These are phyloP conservation scores for Corinectria fuckeliana DNA, from an alignment of 2,329 filamentous ascomycete genomes.

Conservation along the genomic window DNA sequence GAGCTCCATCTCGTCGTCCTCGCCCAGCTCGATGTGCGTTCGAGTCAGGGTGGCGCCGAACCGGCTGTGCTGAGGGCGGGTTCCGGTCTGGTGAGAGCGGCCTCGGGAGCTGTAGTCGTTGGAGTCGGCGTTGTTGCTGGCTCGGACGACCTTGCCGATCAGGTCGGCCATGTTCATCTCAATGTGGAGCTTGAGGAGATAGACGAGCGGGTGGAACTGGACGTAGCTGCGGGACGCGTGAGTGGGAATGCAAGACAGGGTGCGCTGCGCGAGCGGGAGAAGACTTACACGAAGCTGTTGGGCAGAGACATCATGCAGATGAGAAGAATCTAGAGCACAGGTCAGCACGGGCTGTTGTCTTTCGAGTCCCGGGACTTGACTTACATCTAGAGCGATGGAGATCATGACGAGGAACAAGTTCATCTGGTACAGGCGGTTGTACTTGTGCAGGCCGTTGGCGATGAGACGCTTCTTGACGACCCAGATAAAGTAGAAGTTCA, in stretches of 20 bases:
- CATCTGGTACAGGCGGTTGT: conserved; percentile 52
- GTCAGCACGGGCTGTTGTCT: background rate
- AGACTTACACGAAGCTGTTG: conserved; percentile 37
- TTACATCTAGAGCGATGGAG: conserved; percentile 39
- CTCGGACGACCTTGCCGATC: conserved; percentile 37
- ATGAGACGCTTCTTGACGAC: conserved; percentile 53
- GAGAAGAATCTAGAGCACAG: conserved; percentile 23
- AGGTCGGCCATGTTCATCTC: conserved; percentile 42
- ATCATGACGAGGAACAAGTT: conserved; percentile 39
- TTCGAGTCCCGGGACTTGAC: background rate
- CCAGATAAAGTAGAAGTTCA: conserved; percentile 56
- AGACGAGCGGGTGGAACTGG: conserved; percentile 39
- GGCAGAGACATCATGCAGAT: conserved; percentile 39
- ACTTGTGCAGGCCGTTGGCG: conserved; percentile 56
- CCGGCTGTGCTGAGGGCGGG: conserved; percentile 19
- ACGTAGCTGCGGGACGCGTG: conserved; percentile 23
- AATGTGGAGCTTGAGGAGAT: conserved; percentile 39
- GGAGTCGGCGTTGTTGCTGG: conserved; percentile 28
- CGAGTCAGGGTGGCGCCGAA: conserved; percentile 21
- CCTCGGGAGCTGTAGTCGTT: conserved; percentile 26
- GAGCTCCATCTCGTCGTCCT: conserved; percentile 27
- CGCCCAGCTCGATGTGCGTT: conserved; percentile 31
- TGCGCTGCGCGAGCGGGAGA: background rate
- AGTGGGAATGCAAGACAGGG: background rate
- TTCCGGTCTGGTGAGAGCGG: conserved; percentile 7